Evolutionary conservation across 306 rosid genomes (phyloP).

Genomic region (Ormosia semicastrata): DNA sequence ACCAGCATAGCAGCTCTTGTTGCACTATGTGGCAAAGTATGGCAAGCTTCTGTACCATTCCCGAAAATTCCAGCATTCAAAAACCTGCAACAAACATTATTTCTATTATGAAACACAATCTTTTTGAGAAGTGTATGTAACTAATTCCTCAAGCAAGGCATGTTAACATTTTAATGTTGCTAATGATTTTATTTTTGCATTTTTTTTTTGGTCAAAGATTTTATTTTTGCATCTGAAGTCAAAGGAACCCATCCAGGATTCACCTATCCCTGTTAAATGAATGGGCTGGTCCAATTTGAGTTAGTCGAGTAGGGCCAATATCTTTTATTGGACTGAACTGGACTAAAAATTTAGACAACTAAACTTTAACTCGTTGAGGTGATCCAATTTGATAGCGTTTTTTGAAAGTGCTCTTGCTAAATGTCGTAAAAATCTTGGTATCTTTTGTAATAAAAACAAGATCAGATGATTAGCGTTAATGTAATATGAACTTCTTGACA

Average conservation of each 20-base stretch:
- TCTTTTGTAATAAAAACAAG: no score
- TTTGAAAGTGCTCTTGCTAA: no score
- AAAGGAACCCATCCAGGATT: neutral
- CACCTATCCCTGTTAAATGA: neutral
- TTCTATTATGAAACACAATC: neutral
- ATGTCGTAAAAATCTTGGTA: no score
- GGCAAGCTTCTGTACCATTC: conserved; percentile 6
- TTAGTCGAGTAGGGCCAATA: no score
- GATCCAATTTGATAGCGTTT: no score
- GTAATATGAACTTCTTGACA: no score
- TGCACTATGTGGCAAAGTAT: conserved; percentile 36
- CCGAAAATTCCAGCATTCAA: conserved; percentile 40
- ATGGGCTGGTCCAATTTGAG: no score
- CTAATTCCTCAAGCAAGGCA: neutral
- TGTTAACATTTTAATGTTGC: neutral
- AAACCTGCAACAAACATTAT: conserved; percentile 18
- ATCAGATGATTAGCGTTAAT: no score
- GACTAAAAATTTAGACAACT: no score
- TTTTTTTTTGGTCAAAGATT: neutral
- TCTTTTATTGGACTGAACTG: no score
- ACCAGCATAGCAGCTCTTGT: conserved; percentile 52
- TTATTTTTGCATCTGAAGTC: neutral
- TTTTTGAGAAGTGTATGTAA: neutral
- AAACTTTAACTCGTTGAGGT: no score
- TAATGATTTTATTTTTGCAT: neutral